These are phyloP conservation scores for Naganishia vishniacii DNA, from an alignment of 768 basidiomycete species.

Conservation along the genomic window DNA sequence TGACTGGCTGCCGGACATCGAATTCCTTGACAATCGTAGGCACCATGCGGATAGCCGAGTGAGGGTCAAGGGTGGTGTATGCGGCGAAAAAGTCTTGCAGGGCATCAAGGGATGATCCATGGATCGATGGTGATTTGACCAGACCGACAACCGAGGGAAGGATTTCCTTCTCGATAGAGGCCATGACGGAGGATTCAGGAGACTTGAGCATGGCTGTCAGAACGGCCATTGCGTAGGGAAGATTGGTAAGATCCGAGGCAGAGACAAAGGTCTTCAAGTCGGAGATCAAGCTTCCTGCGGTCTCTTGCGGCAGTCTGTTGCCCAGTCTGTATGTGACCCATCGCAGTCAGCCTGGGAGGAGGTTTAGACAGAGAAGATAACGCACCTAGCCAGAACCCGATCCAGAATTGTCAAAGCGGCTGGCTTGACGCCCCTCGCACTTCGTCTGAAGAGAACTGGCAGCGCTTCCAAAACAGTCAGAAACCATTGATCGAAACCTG, in stretches of 20 bases:
- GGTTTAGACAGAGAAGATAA: not conserved
- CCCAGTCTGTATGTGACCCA: slow-evolving; percentile 33
- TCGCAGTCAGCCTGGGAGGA: too few species aligned
- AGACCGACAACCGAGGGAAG: slow-evolving; percentile 52
- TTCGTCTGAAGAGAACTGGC: slow-evolving; percentile 67
- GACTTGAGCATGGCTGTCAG: slow-evolving; percentile 56
- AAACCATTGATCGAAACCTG: slow-evolving; percentile 59
- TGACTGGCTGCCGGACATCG: slow-evolving; percentile 5
- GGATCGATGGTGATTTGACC: slow-evolving; percentile 70
- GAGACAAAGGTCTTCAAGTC: slow-evolving; percentile 73
- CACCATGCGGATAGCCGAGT: slow-evolving; percentile 34
- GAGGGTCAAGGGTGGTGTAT: slow-evolving; percentile 73
- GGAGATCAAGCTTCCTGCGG: slow-evolving; percentile 61
- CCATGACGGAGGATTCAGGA: slow-evolving; percentile 33
- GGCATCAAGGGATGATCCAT: slow-evolving; percentile 71
- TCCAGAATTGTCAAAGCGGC: slow-evolving; percentile 65
- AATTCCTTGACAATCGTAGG: slow-evolving; percentile 6
- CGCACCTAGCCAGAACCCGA: slow-evolving; percentile 63
- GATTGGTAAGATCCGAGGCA: slow-evolving; percentile 64
- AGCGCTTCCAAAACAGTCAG: slow-evolving; percentile 69
- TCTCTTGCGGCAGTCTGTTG: slow-evolving; percentile 53
- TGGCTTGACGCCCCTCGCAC: slow-evolving; percentile 63
- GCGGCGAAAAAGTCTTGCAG: slow-evolving; percentile 75
- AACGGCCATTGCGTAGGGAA: slow-evolving; percentile 51
- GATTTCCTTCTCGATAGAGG: slow-evolving; percentile 37